Evolutionary conservation across 495 filamentous ascomycete genomes (phyloP).

Genomic region (Annulohypoxylon moriforme): DNA sequence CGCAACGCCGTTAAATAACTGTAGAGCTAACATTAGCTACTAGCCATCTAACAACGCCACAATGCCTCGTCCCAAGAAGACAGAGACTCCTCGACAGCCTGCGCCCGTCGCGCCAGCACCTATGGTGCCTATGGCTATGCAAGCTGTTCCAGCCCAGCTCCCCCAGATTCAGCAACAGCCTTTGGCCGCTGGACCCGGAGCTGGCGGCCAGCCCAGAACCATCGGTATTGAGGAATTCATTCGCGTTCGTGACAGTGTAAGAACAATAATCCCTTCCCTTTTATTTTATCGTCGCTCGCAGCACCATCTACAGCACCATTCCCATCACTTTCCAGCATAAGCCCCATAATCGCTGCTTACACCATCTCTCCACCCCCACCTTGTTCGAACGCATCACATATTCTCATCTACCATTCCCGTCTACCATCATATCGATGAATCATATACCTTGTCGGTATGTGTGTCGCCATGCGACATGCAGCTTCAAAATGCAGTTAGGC

Average conservation of each 20-base stretch:
- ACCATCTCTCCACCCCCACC: neutral
- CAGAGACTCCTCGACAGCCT: slow-evolving; percentile 57
- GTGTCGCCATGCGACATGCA: neutral
- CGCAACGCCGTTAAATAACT: neutral
- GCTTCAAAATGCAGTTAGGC: neutral
- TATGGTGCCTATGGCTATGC: slow-evolving; percentile 48
- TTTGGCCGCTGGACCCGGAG: slow-evolving; percentile 40
- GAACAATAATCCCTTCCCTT: slow-evolving; percentile 24
- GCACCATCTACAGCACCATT: neutral
- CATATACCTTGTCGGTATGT: neutral
- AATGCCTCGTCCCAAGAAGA: slow-evolving; percentile 63
- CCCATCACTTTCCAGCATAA: neutral
- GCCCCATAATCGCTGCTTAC: neutral
- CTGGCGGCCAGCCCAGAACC: slow-evolving; percentile 46
- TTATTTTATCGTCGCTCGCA: neutral
- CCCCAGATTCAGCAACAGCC: slow-evolving; percentile 47
- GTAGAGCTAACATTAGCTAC: neutral
- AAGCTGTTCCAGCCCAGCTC: slow-evolving; percentile 34
- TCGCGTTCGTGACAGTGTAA: slow-evolving; percentile 63
- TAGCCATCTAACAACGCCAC: neutral
- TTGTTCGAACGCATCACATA: neutral
- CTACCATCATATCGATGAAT: neutral
- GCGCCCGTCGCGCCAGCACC: slow-evolving; percentile 48
- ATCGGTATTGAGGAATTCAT: slow-evolving; percentile 63
- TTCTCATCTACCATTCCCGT: neutral